These are phyloP conservation scores for Umbelopsis sp. DNA, from an alignment of 192 early-diverging fungal species.

Conservation along the genomic window DNA sequence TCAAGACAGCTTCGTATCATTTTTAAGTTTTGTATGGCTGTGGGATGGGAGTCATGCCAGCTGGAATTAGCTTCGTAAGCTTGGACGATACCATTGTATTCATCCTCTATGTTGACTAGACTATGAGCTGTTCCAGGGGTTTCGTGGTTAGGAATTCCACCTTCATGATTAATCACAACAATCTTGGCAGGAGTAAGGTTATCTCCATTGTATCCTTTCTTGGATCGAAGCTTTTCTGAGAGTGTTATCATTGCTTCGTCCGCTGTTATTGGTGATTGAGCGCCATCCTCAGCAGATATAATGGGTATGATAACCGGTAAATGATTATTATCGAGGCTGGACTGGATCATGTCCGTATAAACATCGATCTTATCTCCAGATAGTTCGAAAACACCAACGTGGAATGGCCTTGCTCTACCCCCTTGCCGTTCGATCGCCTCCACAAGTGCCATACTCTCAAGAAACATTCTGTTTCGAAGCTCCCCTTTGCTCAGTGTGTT, in stretches of 20 bases:
- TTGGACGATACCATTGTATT: conserved; percentile 58
- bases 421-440: conserved; percentile 76
- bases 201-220: conserved; percentile 19
- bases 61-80: conserved; percentile 32
- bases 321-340: conserved; percentile 61
- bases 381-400: conserved; percentile 61
- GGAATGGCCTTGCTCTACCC: conserved; percentile 69
- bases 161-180: conserved; percentile 69
- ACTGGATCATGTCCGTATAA: conserved; percentile 49
- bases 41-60: conserved; percentile 37
- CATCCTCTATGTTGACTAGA: conserved; percentile 83
- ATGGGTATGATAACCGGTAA: conserved; percentile 63
- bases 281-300: conserved; percentile 39
- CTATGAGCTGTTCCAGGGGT: conserved; percentile 55
- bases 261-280: conserved; percentile 43
- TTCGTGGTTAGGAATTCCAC: conserved; percentile 65
- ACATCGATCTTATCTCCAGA: neutral
- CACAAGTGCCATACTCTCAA: conserved; percentile 55
- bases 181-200: conserved; percentile 54
- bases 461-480: conserved; percentile 44
- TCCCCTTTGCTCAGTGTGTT: conserved; percentile 27
- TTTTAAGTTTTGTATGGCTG: conserved; percentile 50
- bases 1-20: conserved; percentile 69
- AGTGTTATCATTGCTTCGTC: conserved; percentile 59
- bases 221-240: conserved; percentile 34